Percentiles rank a stretch among this genome's conserved stretches.
phyloP scores from a whole-genome alignment of 305 asterid genomes.

The Fraxinus xanthoxyloides region DNA sequence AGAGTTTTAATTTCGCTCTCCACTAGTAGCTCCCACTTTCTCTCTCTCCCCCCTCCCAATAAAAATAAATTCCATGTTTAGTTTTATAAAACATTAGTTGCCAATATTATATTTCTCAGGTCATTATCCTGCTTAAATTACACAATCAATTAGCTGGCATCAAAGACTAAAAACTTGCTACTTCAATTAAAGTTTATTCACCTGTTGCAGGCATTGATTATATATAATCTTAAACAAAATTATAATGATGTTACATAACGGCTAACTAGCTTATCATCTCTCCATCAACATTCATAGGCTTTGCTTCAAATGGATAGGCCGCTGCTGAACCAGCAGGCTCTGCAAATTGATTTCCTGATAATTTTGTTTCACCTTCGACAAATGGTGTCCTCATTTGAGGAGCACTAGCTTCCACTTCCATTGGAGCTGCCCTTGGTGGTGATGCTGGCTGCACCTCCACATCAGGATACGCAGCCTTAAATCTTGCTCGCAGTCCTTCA shows the following conservation, averaged over 20 bases:
- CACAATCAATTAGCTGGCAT: background rate
- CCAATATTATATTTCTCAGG: background rate
- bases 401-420: conserved; percentile 65
- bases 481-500: conserved; percentile 91
- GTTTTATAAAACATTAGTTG: background rate
- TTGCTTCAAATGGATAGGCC: conserved; percentile 34
- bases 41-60: background rate
- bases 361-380: conserved; percentile 39
- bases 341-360: conserved; percentile 28
- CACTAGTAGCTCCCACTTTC: background rate
- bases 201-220: background rate
- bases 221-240: background rate
- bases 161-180: background rate
- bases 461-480: conserved; percentile 94
- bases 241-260: background rate
- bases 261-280: conserved; percentile 39
- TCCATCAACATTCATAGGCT: conserved; percentile 36
- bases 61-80: background rate
- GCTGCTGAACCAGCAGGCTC: conserved; percentile 33
- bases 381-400: conserved; percentile 41
- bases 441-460: conserved; percentile 95
- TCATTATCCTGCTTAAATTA: background rate
- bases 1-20: too few species aligned
- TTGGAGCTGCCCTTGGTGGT: conserved; percentile 73
- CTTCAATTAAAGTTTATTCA: background rate